Conservation (phyloP, 371 early-diverging fungal species). For the Parasitella parasitica region DNA sequence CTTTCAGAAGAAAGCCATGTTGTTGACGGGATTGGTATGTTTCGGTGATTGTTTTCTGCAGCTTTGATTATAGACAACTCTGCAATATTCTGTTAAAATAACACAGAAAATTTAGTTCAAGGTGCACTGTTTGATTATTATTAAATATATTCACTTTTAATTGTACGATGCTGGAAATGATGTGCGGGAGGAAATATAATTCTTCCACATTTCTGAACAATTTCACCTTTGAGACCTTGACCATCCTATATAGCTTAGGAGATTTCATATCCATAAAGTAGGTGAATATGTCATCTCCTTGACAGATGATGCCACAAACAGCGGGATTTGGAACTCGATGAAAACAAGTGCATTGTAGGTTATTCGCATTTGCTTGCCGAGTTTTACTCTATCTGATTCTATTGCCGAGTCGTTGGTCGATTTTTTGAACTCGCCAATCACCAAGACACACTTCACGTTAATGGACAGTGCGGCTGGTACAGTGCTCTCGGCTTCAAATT, state of each 20-base stretch:
- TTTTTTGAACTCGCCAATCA: constrained; percentile 16
- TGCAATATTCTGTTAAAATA: constrained; percentile 19
- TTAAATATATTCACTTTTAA: constrained; percentile 15
- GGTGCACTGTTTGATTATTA: constrained; percentile 9
- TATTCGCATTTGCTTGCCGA: constrained; percentile 11
- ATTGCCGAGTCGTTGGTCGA: constrained; percentile 9
- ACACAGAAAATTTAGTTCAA: constrained; percentile 14
- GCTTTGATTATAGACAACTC: constrained; percentile 10
- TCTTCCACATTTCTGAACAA: constrained; percentile 4
- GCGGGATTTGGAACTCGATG: constrained; percentile 2
- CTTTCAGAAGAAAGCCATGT: constrained; percentile 16
- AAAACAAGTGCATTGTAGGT: constrained; percentile 13
- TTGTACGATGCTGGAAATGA: constrained; percentile 11
- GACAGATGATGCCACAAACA: constrained; percentile 17
- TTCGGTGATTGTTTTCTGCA: constrained; percentile 13
- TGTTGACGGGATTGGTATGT: constrained; percentile 5
- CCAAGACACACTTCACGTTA: constrained; percentile 11
- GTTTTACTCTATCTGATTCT: constrained; percentile 15
- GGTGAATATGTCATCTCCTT: constrained; percentile 5
- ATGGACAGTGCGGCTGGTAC: not conserved
- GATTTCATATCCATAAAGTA: constrained; percentile 11
- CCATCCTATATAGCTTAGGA: constrained; percentile 12
- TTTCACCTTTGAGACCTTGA: constrained; percentile 2
- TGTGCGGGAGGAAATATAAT: constrained; percentile 11
- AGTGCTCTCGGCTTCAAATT: not conserved